Evolutionary conservation across 208 protist genomes (phyloP), one percentile per base, ranked within the genome.

Genomic region (Acanthamoeba castellanii): DNA sequence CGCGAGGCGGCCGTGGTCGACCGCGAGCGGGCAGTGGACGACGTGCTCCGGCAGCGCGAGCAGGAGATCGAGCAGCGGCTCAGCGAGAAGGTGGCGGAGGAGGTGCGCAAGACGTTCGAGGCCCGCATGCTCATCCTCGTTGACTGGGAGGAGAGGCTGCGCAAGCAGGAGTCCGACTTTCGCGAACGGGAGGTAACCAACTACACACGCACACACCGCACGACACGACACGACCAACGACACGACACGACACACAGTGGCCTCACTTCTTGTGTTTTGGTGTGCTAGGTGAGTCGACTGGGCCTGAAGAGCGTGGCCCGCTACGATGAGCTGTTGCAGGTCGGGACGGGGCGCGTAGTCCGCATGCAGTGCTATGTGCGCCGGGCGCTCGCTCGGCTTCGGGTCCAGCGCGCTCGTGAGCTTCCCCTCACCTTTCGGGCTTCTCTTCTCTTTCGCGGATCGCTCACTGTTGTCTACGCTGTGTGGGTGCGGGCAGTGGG

Each of bases 81-180:
- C 30, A 27, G 7, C 22, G 66, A 27, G 30, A 72, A 72, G 66
- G n/a, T 72, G 18, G 66, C 9, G 30, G 18, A 37, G 66, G 66
- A 72, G 30, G 9, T 27, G n/a, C 66, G 30, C n/a, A 27, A 20
- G 20, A 20, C 18, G 9, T 34, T 72, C 66, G 66, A 72, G 9
- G 22, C 66, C n/a, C 22, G 30, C 7, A 72, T 72, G 66, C 66
- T 37, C 22, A 78, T 78, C 9, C 70, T 78, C 30, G 37, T 42
- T n/a, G 70, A 78, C 22, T 78, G 70, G 70, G 70, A 78, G 70
- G 30, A 78, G 70, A 18, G 70, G 30, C 37, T 78, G 70, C 70
- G 70, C 13, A 78, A 78, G 70, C 13, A 45, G 70, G 70, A 78
- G 37, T 18, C 16, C 20, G 59, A 78, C 8, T 47, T 78, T 42